phyloP scores from a whole-genome alignment of 495 filamentous ascomycete genomes.

The Penicillium cosmopolitanum region DNA sequence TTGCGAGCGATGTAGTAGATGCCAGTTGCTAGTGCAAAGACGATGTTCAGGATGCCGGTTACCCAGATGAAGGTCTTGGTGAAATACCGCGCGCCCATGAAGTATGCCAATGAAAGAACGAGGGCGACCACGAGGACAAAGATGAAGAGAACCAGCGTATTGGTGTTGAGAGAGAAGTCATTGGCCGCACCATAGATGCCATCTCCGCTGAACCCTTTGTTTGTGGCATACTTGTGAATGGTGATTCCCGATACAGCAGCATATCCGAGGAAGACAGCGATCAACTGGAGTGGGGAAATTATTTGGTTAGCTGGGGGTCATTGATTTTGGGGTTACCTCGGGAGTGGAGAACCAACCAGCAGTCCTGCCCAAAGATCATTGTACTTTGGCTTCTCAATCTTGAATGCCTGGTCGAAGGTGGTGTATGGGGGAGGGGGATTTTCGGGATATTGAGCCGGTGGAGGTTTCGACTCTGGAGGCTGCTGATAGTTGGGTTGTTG shows the following conservation, averaged over 20 bases:
- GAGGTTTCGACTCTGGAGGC: slow-evolving; percentile 28
- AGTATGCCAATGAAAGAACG: slow-evolving; percentile 74
- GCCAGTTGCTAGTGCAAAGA: slow-evolving; percentile 68
- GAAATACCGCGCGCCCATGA: slow-evolving; percentile 75
- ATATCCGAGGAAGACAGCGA: slow-evolving; percentile 75
- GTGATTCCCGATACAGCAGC: slow-evolving; percentile 75
- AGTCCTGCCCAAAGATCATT: slow-evolving; percentile 89
- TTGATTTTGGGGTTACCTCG: background rate
- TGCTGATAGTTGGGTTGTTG: slow-evolving; percentile 27
- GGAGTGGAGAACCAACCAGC: slow-evolving; percentile 51
- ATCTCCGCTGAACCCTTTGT: slow-evolving; percentile 68
- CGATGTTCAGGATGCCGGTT: slow-evolving; percentile 71
- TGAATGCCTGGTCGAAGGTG: slow-evolving; percentile 77
- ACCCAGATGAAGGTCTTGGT: slow-evolving; percentile 92
- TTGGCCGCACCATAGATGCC: slow-evolving; percentile 72
- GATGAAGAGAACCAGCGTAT: slow-evolving; percentile 81
- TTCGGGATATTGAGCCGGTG: slow-evolving; percentile 33
- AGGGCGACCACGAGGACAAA: slow-evolving; percentile 75
- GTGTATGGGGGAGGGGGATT: slow-evolving; percentile 35
- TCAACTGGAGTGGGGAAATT: slow-evolving; percentile 51
- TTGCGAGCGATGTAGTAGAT: slow-evolving; percentile 67
- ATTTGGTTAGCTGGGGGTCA: slow-evolving; percentile 18
- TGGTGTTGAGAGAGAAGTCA: slow-evolving; percentile 72
- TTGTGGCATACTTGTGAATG: slow-evolving; percentile 73
- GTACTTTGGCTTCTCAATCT: slow-evolving; percentile 78